These are phyloP conservation scores for Aspergillus costaricaensis DNA, from an alignment of 2,329 filamentous ascomycete genomes.

Conservation along the genomic window DNA sequence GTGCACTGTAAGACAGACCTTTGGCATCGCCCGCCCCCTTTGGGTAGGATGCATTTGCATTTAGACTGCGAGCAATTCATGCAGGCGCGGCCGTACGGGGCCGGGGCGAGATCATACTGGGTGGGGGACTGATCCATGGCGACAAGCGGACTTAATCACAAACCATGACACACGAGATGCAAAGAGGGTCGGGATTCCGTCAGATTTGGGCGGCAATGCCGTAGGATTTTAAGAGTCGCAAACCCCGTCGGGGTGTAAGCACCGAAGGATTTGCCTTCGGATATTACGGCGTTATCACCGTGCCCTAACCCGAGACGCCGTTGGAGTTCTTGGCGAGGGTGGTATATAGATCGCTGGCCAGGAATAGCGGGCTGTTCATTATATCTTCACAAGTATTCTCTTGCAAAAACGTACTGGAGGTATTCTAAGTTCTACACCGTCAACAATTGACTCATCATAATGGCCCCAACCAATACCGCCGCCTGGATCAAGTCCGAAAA, in stretches of 20 bases:
- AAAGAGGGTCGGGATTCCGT: neutral
- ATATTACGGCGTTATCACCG: constrained; percentile 1
- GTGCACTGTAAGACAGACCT: constrained; percentile 6
- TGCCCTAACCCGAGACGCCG: neutral
- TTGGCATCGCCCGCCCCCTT: constrained; percentile 8
- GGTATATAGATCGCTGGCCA: too few relatives aligned
- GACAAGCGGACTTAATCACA: neutral
- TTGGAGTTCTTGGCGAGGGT: too few relatives aligned
- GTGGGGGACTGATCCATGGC: neutral
- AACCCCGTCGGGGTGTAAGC: constrained; percentile 7
- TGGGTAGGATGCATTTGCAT: constrained; percentile 25
- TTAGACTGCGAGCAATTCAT: constrained; percentile 28
- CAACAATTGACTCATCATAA: neutral
- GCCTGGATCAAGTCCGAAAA: constrained; percentile 39
- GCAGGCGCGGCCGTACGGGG: constrained; percentile 21
- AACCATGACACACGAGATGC: neutral
- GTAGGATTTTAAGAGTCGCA: neutral
- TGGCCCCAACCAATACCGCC: constrained; percentile 31
- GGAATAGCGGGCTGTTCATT: too few relatives aligned
- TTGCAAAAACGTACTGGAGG: too few relatives aligned
- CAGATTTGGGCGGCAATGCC: neutral
- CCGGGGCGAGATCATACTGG: constrained; percentile 9
- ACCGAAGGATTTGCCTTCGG: neutral
- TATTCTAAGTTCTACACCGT: too few relatives aligned
- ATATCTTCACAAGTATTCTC: too few relatives aligned